Percentiles rank a stretch among this genome's conserved stretches.
Conservation (phyloP, 441 rosid species). For the Eutrema salsugineum region DNA sequence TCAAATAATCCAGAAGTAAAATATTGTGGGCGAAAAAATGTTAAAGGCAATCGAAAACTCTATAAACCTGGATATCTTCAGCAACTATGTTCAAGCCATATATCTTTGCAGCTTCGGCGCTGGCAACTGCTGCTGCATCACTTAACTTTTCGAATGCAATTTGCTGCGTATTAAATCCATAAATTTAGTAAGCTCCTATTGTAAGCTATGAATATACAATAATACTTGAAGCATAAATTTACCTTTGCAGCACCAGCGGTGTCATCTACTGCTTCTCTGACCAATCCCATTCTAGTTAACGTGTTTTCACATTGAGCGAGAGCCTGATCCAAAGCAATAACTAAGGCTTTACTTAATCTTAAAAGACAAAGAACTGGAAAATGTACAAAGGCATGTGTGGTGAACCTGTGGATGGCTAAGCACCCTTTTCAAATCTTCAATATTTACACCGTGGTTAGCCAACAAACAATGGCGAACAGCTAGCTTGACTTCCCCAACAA, state of each 20-base stretch:
- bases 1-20: constrained; percentile 5
- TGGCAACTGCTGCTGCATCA: constrained; percentile 92
- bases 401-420: constrained; percentile 98
- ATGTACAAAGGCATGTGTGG: not conserved
- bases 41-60: not conserved
- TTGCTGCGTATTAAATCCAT: constrained; percentile 37
- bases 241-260: constrained; percentile 99
- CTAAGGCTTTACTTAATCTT: not conserved
- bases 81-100: constrained; percentile 87
- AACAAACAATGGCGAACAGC: constrained; percentile 94
- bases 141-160: constrained; percentile 60
- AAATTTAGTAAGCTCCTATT: constrained; percentile 9
- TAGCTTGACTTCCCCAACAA: constrained; percentile 93
- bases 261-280: constrained; percentile 91
- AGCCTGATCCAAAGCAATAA: constrained; percentile 50
- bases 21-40: not conserved
- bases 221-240: not conserved
- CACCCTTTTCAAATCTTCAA: constrained; percentile 80
- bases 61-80: constrained; percentile 83
- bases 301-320: constrained; percentile 97
- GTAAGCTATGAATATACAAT: not conserved
- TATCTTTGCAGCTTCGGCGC: constrained; percentile 70
- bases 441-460: constrained; percentile 78
- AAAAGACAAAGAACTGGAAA: not conserved
- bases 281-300: constrained; percentile 73